phyloP scores from a whole-genome alignment of 805 yeast species.

The Candida odintsovae region DNA sequence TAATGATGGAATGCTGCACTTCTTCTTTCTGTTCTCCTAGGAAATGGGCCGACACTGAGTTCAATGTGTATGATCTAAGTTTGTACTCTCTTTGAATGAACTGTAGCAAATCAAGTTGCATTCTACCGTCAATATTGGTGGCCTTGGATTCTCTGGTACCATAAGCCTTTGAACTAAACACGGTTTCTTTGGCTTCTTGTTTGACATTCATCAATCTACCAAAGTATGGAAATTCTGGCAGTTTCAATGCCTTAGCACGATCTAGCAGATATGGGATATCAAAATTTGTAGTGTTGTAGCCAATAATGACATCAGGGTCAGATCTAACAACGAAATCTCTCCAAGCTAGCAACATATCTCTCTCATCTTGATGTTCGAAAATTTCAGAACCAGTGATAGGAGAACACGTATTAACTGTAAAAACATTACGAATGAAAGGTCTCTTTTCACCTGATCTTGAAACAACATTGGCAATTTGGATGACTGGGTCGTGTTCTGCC shows the following conservation, averaged over 20 bases:
- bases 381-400: slow-evolving; percentile 93
- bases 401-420: slow-evolving; percentile 86
- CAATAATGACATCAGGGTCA: slow-evolving; percentile 96
- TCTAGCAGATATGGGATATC: slow-evolving; percentile 91
- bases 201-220: slow-evolving; percentile 64
- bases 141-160: slow-evolving; percentile 93
- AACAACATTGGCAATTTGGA: slow-evolving; percentile 95
- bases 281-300: slow-evolving; percentile 91
- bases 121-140: slow-evolving; percentile 90
- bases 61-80: slow-evolving; percentile 87
- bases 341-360: slow-evolving; percentile 83
- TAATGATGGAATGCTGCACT: slow-evolving; percentile 94
- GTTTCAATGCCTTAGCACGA: slow-evolving; percentile 70
- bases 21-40: slow-evolving; percentile 96
- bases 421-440: slow-evolving; percentile 92
- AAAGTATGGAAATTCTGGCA: slow-evolving; percentile 73
- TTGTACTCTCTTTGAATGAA: slow-evolving; percentile 93
- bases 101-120: slow-evolving; percentile 90
- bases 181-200: slow-evolving; percentile 76
- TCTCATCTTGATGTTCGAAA: slow-evolving; percentile 66
- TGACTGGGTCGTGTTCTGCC: slow-evolving; percentile 87
- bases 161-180: slow-evolving; percentile 90
- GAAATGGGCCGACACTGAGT: slow-evolving; percentile 92
- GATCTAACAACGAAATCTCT: slow-evolving; percentile 73
- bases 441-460: slow-evolving; percentile 74